Base-by-base conservation (phyloP, 73 alveolate species). In the Paramecium sexaurelia region DNA sequence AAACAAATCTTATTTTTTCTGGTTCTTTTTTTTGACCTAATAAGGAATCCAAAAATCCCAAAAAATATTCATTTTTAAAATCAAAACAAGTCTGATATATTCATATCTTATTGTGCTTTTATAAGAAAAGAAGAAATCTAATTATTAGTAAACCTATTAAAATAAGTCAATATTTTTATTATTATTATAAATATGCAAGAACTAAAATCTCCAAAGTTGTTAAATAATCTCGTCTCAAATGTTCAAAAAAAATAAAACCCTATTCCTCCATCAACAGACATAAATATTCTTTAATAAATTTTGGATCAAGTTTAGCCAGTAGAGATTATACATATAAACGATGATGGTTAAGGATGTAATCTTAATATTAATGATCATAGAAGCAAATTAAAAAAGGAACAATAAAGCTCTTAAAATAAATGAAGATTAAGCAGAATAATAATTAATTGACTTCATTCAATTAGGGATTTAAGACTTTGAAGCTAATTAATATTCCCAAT, bases 41-140 rank as follows among this genome's bases (percentile, higher is more conserved):
- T 13, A 78, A 24, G 41, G 8, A 41, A 78, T 78, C 90, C 15
- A 78, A 78, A 43, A 78, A 78, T 37, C 90, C 90, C 90, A 78
- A 41, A 26, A 15, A 61, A 61, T 32, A 22, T 29, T 26, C 19
- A 56, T 24, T 24, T 17, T 17, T 56, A 56, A 24, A 56, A 24
- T 27, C 15, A 56, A 56, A 56, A 13, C 0, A 45, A 11, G 9
- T 15, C 56, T 43, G n/a, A n/a, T n/a, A n/a, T n/a, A n/a, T n/a
- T n/a, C n/a, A n/a, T n/a, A n/a, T n/a, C n/a, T n/a, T n/a, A n/a
- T n/a, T n/a, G n/a, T n/a, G n/a, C n/a, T n/a, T n/a, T n/a, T n/a
- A n/a, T n/a, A n/a, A n/a, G n/a, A n/a, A n/a, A n/a, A n/a, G n/a
- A n/a, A n/a, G n/a, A n/a, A n/a, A n/a, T n/a, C n/a, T n/a, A n/a